These are phyloP conservation scores for Ophiostoma quercus DNA, from an alignment of 2,329 filamentous ascomycete species.

Conservation along the genomic window DNA sequence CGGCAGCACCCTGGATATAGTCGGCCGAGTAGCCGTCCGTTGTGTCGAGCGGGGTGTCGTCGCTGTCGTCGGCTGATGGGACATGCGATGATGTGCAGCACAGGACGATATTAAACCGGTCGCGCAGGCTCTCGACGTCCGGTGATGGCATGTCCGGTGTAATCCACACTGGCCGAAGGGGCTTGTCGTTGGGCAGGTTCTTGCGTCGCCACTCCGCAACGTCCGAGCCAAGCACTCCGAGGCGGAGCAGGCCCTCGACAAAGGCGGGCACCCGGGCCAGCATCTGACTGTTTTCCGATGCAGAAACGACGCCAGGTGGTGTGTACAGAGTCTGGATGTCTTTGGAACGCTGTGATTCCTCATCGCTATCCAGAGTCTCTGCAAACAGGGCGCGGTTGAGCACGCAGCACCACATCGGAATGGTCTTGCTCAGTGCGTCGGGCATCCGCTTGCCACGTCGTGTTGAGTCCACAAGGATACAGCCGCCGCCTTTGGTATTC, in stretches of 20 bases:
- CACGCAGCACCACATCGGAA: constrained; percentile 89
- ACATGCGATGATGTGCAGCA: constrained; percentile 82
- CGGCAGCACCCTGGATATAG: constrained; percentile 91
- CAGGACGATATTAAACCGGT: constrained; percentile 65
- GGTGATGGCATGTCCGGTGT: constrained; percentile 40
- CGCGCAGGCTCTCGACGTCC: constrained; percentile 31
- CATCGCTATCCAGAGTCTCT: constrained; percentile 27
- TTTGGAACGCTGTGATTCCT: neutral
- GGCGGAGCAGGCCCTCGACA: constrained; percentile 44
- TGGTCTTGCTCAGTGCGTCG: constrained; percentile 86
- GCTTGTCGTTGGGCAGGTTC: constrained; percentile 54
- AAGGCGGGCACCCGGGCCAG: constrained; percentile 54
- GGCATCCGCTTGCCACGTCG: constrained; percentile 80
- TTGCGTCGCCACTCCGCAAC: constrained; percentile 40
- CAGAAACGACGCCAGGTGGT: constrained; percentile 65
- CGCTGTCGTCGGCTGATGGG: constrained; percentile 55
- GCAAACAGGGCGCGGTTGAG: constrained; percentile 77
- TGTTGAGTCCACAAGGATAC: constrained; percentile 89
- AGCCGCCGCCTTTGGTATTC: constrained; percentile 38
- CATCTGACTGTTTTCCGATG: constrained; percentile 77
- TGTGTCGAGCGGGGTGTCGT: constrained; percentile 35
- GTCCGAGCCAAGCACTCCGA: constrained; percentile 54
- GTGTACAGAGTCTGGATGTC: constrained; percentile 55
- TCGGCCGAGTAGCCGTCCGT: constrained; percentile 76
- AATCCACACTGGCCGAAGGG: constrained; percentile 73